These are phyloP conservation scores for Trifolium subterraneum DNA, from an alignment of 306 rosid genomes.

Conservation along the genomic window DNA sequence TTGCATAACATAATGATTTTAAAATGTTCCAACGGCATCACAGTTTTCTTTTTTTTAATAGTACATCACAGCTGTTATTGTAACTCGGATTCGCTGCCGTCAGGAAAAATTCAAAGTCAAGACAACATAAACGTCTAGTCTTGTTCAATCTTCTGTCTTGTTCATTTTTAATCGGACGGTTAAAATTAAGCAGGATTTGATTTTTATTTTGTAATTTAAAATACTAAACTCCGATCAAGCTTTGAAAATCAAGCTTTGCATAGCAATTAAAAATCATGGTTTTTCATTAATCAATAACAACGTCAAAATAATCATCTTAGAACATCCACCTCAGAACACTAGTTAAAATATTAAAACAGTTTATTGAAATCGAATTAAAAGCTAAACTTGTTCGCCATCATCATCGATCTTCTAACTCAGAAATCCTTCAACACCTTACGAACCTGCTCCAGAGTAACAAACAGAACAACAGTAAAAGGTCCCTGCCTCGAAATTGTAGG, in stretches of 20 bases:
- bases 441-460: conserved; percentile 80
- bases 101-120: too few species aligned
- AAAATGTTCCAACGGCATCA: too few species aligned
- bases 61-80: background rate
- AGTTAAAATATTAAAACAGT: too few species aligned
- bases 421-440: conserved; percentile 77
- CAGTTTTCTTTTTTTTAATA: background rate
- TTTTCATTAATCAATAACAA: background rate
- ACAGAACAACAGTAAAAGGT: conserved; percentile 77
- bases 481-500: conserved; percentile 89
- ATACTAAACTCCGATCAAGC: too few species aligned
- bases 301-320: background rate
- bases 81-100: too few species aligned
- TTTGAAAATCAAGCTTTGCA: too few species aligned
- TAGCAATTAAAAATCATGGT: background rate
- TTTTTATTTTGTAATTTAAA: too few species aligned
- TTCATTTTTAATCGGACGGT: too few species aligned
- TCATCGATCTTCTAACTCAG: conserved; percentile 39
- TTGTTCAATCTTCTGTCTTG: too few species aligned
- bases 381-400: conserved; percentile 32
- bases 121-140: too few species aligned
- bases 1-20: background rate
- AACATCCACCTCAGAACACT: too few species aligned
- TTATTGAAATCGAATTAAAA: background rate
- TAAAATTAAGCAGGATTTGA: too few species aligned